Evolutionary conservation across 208 protist species (phyloP).

Genomic region (Trypanosoma rangeli): DNA sequence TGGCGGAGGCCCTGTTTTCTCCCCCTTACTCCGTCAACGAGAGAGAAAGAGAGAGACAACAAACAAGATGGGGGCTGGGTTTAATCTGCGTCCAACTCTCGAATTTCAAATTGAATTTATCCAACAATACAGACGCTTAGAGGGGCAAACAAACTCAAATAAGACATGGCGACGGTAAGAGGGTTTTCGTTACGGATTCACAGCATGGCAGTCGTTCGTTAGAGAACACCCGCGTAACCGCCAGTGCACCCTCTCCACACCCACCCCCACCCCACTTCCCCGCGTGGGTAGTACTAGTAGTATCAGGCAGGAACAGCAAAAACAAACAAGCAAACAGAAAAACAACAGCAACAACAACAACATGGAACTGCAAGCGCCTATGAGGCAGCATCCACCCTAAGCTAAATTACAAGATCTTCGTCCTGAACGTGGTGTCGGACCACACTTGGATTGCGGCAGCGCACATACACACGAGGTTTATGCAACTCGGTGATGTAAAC

Average conservation of each 20-base stretch:
- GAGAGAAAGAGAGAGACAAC: slow-evolving; percentile 6
- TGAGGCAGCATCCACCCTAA: neutral
- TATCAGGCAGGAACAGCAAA: neutral
- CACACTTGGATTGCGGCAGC: slow-evolving; percentile 62
- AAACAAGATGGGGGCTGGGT: too few relatives aligned
- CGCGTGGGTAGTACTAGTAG: too few relatives aligned
- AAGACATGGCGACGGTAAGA: too few relatives aligned
- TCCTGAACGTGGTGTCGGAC: slow-evolving; percentile 15
- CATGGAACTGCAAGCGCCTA: slow-evolving; percentile 8
- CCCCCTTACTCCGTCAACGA: neutral
- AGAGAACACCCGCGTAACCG: too few relatives aligned
- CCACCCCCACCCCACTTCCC: too few relatives aligned
- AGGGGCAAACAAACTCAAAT: too few relatives aligned
- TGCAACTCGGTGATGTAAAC: slow-evolving; percentile 40
- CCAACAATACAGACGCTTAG: too few relatives aligned
- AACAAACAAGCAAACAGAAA: slow-evolving; percentile 9
- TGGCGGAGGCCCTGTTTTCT: neutral
- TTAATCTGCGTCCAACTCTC: too few relatives aligned
- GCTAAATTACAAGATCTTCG: neutral
- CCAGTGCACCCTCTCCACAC: too few relatives aligned
- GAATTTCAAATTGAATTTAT: too few relatives aligned
- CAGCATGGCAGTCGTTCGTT: too few relatives aligned
- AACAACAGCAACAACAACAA: neutral
- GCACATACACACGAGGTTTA: slow-evolving; percentile 41
- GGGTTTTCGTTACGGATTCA: too few relatives aligned